Evolutionary conservation across 2,329 filamentous ascomycete genomes (phyloP).

Genomic region (Pyrenochaeta sp.): DNA sequence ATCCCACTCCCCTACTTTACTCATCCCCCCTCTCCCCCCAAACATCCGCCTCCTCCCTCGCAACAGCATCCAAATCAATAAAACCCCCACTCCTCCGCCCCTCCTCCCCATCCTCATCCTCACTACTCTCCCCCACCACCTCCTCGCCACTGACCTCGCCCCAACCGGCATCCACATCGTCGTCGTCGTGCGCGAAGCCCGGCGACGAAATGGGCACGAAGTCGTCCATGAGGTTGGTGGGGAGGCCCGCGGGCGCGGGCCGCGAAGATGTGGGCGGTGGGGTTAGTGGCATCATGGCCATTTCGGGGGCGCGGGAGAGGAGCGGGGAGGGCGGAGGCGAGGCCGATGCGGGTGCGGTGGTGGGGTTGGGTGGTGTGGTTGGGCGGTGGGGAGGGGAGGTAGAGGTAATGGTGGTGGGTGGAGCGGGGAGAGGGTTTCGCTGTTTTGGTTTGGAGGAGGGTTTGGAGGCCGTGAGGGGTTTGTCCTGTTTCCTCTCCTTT

Average conservation of each 20-base stretch:
- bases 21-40: constrained; percentile 43
- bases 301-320: constrained; percentile 31
- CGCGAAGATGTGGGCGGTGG: constrained; percentile 25
- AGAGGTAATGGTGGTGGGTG: not conserved
- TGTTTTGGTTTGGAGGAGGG: constrained; percentile 7
- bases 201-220: constrained; percentile 40
- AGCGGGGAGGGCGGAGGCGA: no score
- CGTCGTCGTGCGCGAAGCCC: constrained; percentile 20
- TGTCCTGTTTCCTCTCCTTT: no score
- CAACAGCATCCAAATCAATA: constrained; percentile 45
- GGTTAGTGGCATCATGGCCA: constrained; percentile 44
- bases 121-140: constrained; percentile 16
- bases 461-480: no score
- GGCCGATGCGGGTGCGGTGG: constrained; percentile 8
- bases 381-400: constrained; percentile 3
- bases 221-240: constrained; percentile 44
- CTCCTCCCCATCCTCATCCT: constrained; percentile 27
- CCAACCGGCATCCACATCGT: constrained; percentile 45
- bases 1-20: not conserved
- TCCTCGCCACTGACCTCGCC: constrained; percentile 40
- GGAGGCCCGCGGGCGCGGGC: constrained; percentile 32
- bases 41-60: constrained; percentile 45
- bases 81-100: constrained; percentile 21
- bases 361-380: constrained; percentile 13
- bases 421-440: not conserved